These are phyloP conservation scores for Colletotrichum musae DNA, from an alignment of 2,329 filamentous ascomycete genomes.

Conservation along the genomic window DNA sequence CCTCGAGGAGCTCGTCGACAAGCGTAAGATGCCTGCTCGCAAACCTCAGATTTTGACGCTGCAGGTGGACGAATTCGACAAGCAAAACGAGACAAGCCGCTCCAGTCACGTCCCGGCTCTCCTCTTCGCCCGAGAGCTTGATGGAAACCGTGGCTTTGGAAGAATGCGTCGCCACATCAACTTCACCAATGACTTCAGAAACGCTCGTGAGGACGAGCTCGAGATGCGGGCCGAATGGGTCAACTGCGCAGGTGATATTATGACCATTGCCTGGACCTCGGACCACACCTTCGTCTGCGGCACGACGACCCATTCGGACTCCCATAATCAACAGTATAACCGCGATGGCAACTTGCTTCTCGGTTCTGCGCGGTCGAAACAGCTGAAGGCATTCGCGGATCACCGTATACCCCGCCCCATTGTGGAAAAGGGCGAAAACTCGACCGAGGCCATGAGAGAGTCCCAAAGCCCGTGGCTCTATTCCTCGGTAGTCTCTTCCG, in stretches of 20 bases:
- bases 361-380: conserved; percentile 62
- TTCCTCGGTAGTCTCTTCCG: conserved; percentile 74
- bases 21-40: conserved; percentile 45
- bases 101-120: conserved; percentile 55
- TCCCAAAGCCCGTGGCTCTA: conserved; percentile 76
- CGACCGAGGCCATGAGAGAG: conserved; percentile 68
- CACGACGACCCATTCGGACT: conserved; percentile 73
- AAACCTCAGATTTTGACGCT: conserved; percentile 49
- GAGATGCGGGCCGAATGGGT: conserved; percentile 68
- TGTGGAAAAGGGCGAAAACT: conserved; percentile 68
- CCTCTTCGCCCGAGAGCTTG: conserved; percentile 64
- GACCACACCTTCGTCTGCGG: conserved; percentile 71
- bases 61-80: conserved; percentile 48
- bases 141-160: conserved; percentile 60
- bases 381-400: conserved; percentile 66
- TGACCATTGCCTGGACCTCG: conserved; percentile 71
- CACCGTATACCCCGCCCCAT: conserved; percentile 70
- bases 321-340: conserved; percentile 77
- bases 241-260: conserved; percentile 73
- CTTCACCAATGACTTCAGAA: conserved; percentile 61
- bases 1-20: conserved; percentile 56
- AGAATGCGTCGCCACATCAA: conserved; percentile 58
- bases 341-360: conserved; percentile 74
- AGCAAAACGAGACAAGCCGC: conserved; percentile 46
- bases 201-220: conserved; percentile 66